Base-by-base conservation (phyloP, 345 rosid genomes). In the Lagerstroemia speciosa region DNA sequence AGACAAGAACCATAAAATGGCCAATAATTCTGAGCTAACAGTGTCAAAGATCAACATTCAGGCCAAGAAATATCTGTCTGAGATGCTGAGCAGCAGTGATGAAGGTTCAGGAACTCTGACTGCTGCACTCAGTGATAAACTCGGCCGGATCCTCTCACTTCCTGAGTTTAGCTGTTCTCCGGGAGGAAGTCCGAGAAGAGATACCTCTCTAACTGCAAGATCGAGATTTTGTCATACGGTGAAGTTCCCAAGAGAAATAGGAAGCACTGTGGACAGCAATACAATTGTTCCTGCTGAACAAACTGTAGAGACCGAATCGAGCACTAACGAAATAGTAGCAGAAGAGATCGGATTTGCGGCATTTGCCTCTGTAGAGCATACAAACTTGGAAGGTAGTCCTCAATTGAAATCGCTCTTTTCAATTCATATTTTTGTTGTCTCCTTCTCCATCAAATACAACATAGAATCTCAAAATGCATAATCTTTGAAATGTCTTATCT, bases 61-160 rank as follows among this genome's bases (percentile, higher is more conserved):
- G 78, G 96, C 98, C 76, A 95, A 83, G 84, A 95, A 90, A 77
- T 95, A 90, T 81, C 83, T 90, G 22, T 86, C 87, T n/a, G 96
- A 88, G 77, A 84, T 87, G 85, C 77, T 92, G 65, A 82, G 77
- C 64, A 77, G 69, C 73, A 88, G 86, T 53, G 84, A 79, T 53
- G 78, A 72, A 69, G 79, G 76, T 76, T 72, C 65, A 5, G 80
- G 69, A 73, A 67, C 74, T 75, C 83, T 87, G 55, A 79, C 75
- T 55, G 70, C 79, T 60, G 81, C 72, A 38, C 69, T 50, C 65
- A 85, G 85, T 0, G 87, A 71, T 83, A 78, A 92, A 48, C 79
- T 95, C 6, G 97, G 93, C 15, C 46, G 16, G 75, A 87, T 94
- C 67, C 93, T 94, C 32, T 80, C 90, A 31, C 83, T 87, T 76